phyloP scores from a whole-genome alignment of 1,284 basidiomycete species.

The Omphalotus olearius region DNA sequence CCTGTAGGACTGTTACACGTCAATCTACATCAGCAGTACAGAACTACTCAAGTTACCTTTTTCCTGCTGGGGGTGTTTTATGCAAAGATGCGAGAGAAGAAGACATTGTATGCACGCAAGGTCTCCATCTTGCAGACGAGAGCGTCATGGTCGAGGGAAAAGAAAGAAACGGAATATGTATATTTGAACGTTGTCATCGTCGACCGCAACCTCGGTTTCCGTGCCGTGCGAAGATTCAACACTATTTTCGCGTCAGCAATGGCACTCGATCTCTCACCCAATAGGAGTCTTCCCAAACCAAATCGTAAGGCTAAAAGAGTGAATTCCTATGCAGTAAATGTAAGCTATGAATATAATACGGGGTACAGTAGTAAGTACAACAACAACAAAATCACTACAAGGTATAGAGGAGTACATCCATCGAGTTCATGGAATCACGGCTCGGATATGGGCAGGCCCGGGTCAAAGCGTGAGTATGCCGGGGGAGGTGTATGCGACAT shows the following conservation, averaged over 20 bases:
- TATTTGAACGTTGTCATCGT: no score
- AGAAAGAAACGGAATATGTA: no score
- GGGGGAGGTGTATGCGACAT: constrained; percentile 12
- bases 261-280: no score
- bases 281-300: no score
- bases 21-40: neutral
- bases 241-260: no score
- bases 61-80: constrained; percentile 23
- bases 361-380: no score
- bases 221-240: neutral
- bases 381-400: no score
- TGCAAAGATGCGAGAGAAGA: constrained; percentile 31
- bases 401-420: no score
- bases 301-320: no score
- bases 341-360: no score
- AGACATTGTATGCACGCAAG: constrained; percentile 20
- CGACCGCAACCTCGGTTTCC: no score
- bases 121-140: neutral
- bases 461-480: constrained; percentile 17
- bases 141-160: constrained; percentile 4
- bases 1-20: constrained; percentile 54
- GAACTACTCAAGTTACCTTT: constrained; percentile 27
- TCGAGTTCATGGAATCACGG: neutral
- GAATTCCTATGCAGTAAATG: no score
- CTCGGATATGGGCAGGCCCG: constrained; percentile 2